These are phyloP conservation scores for Thalassiosira hispida DNA, from an alignment of 352 stramenopile genomes.

Conservation along the genomic window DNA sequence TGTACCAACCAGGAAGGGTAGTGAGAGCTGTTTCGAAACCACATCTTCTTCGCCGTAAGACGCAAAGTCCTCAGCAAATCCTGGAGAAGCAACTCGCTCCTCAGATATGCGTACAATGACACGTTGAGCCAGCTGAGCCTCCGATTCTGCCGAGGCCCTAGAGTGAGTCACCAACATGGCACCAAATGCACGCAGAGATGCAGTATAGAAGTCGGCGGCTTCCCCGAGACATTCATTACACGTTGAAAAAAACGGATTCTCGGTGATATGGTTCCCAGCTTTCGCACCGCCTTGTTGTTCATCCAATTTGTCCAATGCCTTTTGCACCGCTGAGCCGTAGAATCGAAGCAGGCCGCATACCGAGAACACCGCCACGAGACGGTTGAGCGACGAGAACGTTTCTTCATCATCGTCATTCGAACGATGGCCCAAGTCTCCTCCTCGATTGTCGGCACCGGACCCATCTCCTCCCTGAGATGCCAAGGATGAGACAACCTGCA, in stretches of 20 bases:
- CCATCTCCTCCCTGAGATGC: conserved; percentile 28
- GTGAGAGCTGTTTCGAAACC: conserved; percentile 56
- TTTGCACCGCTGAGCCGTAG: conserved; percentile 68
- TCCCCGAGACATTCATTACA: conserved; percentile 69
- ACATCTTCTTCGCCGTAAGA: conserved; percentile 33
- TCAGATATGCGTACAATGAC: conserved; percentile 70
- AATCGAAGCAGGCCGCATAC: conserved; percentile 81
- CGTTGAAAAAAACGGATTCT: conserved; percentile 44
- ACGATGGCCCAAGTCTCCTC: conserved; percentile 7
- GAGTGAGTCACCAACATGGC: conserved; percentile 69
- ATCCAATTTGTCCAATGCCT: conserved; percentile 57
- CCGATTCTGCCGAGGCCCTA: conserved; percentile 53
- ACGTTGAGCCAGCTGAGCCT: conserved; percentile 60
- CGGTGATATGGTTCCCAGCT: not conserved
- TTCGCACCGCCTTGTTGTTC: not conserved
- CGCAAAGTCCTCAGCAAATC: conserved; percentile 64
- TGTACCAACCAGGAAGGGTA: conserved; percentile 65
- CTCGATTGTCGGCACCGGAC: not conserved
- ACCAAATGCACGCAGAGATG: conserved; percentile 73
- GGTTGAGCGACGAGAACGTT: conserved; percentile 32
- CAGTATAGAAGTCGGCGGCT: conserved; percentile 65
- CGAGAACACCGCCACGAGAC: conserved; percentile 72
- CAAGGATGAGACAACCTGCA: conserved; percentile 71
- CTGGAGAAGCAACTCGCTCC: conserved; percentile 69
- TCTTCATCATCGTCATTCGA: conserved; percentile 53